Base-by-base conservation (phyloP, 1,139 yeast species). In the Tardiomyces depauwii region DNA sequence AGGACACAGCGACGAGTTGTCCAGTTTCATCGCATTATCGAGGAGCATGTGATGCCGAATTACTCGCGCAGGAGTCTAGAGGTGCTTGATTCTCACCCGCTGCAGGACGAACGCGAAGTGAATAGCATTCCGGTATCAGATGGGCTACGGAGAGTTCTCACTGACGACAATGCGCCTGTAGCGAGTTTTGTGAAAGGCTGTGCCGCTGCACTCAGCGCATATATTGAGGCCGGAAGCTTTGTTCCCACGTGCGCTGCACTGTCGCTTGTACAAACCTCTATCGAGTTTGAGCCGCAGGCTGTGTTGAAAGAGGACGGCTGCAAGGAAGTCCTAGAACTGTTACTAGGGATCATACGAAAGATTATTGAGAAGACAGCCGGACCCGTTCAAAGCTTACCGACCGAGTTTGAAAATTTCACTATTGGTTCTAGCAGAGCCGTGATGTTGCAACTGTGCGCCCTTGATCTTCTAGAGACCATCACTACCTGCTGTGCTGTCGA, bases 271-370 rank as follows among this genome's bases (percentile, higher is more conserved):
- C 74, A 76, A 51, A 76, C 77, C 46, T 57, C 78, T 1, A 61
- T 80, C 12, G 68, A 64, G 41, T 81, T 77, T 58, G 68, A 81
- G 51, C 78, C 82, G 0, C 71, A 74, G 44, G 86, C 86, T 0
- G 67, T 78, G 6, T 64, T 64, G 36, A 11, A 33, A 51, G 13
- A 39, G 47, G 13, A 41, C 33, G 12, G 44, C 43, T 14, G 10
- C 5, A 30, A 12, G 10, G 16, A 30, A 30, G 11, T 10, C 16
- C 36, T 30, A 5, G 36, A 30, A 3, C 5, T 14, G n/a, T 3
- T 30, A 14, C 36, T 30, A 5, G 16, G 16, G 11, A 12, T 30
- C 5, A 12, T 30, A 3, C 36, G 16, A 11, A 4, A 3, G 4
- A 11, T 30, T 5, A 30, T 30, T 14, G 36, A 30, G 10, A 30